Evolutionary conservation across 2,329 filamentous ascomycete species (phyloP).

Genomic region (Aureobasidium sp.): DNA sequence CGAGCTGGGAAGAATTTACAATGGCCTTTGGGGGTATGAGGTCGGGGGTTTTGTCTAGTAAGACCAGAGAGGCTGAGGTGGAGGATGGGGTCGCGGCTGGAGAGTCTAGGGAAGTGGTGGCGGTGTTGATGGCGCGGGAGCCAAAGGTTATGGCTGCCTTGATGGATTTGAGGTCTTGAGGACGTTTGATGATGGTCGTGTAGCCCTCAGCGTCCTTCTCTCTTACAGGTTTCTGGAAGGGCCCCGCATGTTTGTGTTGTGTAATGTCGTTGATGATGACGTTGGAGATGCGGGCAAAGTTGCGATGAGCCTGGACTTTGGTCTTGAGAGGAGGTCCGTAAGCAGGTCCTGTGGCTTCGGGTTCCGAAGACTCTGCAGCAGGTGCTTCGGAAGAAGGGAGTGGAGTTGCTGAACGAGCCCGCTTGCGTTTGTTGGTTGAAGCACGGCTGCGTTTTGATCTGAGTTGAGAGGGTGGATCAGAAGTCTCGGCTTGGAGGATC

Average conservation of each 20-base stretch:
- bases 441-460: conserved; percentile 19
- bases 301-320: conserved; percentile 39
- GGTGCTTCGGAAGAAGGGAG: conserved; percentile 9
- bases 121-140: conserved; percentile 52
- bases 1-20: conserved; percentile 86
- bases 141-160: conserved; percentile 43
- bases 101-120: conserved; percentile 42
- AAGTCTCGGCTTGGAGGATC: conserved; percentile 20
- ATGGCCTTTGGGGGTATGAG: conserved; percentile 81
- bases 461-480: conserved; percentile 22
- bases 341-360: not conserved
- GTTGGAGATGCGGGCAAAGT: conserved; percentile 42
- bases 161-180: conserved; percentile 47
- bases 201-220: conserved; percentile 47
- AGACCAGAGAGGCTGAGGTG: conserved; percentile 38
- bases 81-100: conserved; percentile 50
- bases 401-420: conserved; percentile 25
- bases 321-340: conserved; percentile 20
- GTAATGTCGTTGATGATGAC: conserved; percentile 46
- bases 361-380: not conserved
- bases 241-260: conserved; percentile 45
- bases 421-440: conserved; percentile 35
- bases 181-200: conserved; percentile 45
- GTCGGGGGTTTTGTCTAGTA: conserved; percentile 65
- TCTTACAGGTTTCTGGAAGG: conserved; percentile 44